A percentile compares a stretch with the other conserved stretches of the same genome.
Evolutionary conservation across 108 stramenopile species (phyloP).

Genomic region (Cyclostephanos tholiformis): DNA sequence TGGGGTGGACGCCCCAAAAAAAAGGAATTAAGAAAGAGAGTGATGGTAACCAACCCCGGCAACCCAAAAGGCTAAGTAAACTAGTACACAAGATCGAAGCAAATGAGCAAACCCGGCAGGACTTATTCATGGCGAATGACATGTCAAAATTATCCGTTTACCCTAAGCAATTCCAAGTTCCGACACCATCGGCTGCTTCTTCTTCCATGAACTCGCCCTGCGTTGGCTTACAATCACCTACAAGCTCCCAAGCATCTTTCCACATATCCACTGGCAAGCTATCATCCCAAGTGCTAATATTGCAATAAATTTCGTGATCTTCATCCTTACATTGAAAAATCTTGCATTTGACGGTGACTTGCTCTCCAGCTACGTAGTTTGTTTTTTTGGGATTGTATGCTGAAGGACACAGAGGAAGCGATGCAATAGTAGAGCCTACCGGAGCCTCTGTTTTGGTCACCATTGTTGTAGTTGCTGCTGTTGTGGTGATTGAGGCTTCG

Average conservation of each 20-base stretch:
- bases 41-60: too few relatives aligned
- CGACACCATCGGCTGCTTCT: neutral
- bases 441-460: neutral
- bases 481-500: neutral
- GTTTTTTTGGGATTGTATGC: neutral
- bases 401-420: neutral
- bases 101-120: too few relatives aligned
- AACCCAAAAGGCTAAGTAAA: too few relatives aligned
- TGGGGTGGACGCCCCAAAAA: too few relatives aligned
- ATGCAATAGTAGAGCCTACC: neutral
- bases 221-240: slow-evolving; percentile 5
- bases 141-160: neutral
- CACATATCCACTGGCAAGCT: slow-evolving; percentile 4
- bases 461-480: neutral
- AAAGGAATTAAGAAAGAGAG: too few relatives aligned
- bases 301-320: neutral
- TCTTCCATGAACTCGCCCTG: slow-evolving; percentile 3
- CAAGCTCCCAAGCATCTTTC: slow-evolving; percentile 3
- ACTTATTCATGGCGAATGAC: neutral
- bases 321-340: slow-evolving; percentile 5
- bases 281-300: neutral
- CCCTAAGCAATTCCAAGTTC: neutral
- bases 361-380: slow-evolving; percentile 2
- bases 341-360: slow-evolving; percentile 1
- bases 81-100: too few relatives aligned